Base-by-base conservation (phyloP, 768 basidiomycete species). In the Rhizopogon rudus region DNA sequence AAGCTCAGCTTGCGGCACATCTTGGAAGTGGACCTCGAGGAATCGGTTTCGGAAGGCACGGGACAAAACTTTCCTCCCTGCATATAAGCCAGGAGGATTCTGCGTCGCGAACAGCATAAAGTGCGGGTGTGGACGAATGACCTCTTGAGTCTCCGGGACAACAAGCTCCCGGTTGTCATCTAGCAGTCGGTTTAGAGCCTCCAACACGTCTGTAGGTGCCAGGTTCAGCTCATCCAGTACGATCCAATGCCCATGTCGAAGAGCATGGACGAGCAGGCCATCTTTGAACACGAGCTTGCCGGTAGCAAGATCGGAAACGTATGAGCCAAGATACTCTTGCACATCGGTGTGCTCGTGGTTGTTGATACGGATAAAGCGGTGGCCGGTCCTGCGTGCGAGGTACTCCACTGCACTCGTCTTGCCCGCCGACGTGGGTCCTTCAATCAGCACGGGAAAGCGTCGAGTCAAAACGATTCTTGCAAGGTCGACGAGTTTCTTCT, bases 341-440 rank as follows among this genome's bases (percentile, higher is more conserved):
- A 99, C 97, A 66, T 99, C 97, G 5, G 97, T 99, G 65, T 98
- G 97, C 60, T 99, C 97, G 73, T 99, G 97, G 64, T 99, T 99
- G 75, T 99, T 99, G 78, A 99, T 98, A 40, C 97, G 91, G 31
- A 99, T 86, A 70, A 98, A 98, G 37, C 81, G 84, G 74, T 99
- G 97, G 0, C 97, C 96, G 0, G 94, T 97, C 53, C 89, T 80
- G 57, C 83, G 83, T 5, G 97, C 96, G 29, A 99, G 81, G 69
- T 95, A 98, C 72, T 98, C 95, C 44, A 99, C 85, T 1, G 96
- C 91, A 62, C 92, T 94, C 2, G 97, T 99, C 76, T 99, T 99
- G 40, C 97, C 97, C 54, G 88, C 90, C 1, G 97, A 98, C 0
- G 97, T 99, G 0, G 96, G 97, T 1, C 97, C 97, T 73, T 99